phyloP scores from a whole-genome alignment of 139 green algal species.

The Asterochloris sp. region DNA sequence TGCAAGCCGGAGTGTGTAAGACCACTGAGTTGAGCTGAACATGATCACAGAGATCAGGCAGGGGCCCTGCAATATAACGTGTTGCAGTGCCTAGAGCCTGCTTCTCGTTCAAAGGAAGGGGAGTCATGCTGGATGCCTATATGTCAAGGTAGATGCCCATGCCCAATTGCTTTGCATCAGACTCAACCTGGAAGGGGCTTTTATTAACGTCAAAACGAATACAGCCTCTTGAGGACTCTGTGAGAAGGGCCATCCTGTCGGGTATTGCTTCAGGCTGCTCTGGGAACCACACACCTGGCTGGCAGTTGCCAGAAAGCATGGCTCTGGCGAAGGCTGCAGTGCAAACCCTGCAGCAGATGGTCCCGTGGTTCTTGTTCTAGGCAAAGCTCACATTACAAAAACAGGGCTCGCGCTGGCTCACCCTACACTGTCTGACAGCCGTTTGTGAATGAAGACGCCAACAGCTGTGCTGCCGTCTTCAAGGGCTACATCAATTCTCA shows the following conservation, averaged over 20 bases:
- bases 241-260: conserved; percentile 42
- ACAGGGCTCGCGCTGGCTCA: background rate
- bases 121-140: too few relatives aligned
- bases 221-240: conserved; percentile 52
- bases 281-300: conserved; percentile 94
- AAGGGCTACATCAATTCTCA: conserved; percentile 89
- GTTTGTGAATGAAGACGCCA: conserved; percentile 82
- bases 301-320: conserved; percentile 73
- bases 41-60: too few relatives aligned
- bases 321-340: conserved; percentile 68
- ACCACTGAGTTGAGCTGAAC: too few relatives aligned
- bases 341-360: conserved; percentile 18
- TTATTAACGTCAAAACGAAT: conserved; percentile 72
- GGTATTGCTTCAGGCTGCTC: conserved; percentile 75
- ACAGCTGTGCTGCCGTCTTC: conserved; percentile 65
- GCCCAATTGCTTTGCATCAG: conserved; percentile 65
- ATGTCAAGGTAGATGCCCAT: conserved; percentile 49
- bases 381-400: background rate
- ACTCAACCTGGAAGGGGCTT: conserved; percentile 66
- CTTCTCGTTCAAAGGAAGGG: too few relatives aligned
- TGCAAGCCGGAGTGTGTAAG: too few relatives aligned
- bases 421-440: conserved; percentile 68
- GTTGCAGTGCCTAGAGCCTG: too few relatives aligned
- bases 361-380: background rate
- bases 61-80: too few relatives aligned